Percentiles rank a stretch among this genome's conserved stretches.
These are phyloP conservation scores for Talaromyces verruculosus DNA, from an alignment of 2,329 filamentous ascomycete genomes.

Conservation along the genomic window DNA sequence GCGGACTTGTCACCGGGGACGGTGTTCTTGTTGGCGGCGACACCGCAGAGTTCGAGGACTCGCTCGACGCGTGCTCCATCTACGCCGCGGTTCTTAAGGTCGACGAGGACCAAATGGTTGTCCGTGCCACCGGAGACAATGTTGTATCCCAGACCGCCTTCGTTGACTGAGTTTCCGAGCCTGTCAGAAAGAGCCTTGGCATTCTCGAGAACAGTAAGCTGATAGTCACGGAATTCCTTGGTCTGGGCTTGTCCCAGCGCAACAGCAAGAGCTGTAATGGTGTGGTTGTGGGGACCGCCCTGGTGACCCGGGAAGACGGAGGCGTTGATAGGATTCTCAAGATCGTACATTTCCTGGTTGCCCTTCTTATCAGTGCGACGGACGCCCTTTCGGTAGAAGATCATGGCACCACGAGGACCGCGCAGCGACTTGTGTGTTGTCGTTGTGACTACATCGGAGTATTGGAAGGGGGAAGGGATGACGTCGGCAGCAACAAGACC, in stretches of 20 bases:
- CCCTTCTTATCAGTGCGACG: conserved; percentile 89
- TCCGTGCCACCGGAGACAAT: conserved; percentile 94
- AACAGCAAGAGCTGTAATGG: conserved; percentile 93
- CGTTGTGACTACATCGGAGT: conserved; percentile 96
- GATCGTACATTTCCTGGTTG: conserved; percentile 85
- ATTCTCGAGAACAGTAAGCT: conserved; percentile 87
- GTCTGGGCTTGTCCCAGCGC: conserved; percentile 90
- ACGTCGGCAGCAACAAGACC: conserved; percentile 90
- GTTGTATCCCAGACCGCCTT: conserved; percentile 77
- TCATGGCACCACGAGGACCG: conserved; percentile 97
- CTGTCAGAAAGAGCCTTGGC: conserved; percentile 82
- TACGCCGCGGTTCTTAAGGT: conserved; percentile 81
- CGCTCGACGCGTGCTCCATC: conserved; percentile 93
- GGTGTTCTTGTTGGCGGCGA: conserved; percentile 99
- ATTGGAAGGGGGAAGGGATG: conserved; percentile 86
- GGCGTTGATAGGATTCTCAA: conserved; percentile 96
- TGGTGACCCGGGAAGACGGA: conserved; percentile 99
- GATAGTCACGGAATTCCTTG: conserved; percentile 90
- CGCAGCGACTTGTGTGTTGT: conserved; percentile 99
- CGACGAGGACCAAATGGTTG: conserved; percentile 94
- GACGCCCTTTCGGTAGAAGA: conserved; percentile 98
- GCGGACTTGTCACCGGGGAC: conserved; percentile 94
- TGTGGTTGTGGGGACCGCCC: conserved; percentile 98
- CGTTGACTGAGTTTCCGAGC: conserved; percentile 68
- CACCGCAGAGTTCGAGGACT: conserved; percentile 85